Conservation (phyloP, 495 filamentous ascomycete genomes). For the Parathielavia hyrcaniae region DNA sequence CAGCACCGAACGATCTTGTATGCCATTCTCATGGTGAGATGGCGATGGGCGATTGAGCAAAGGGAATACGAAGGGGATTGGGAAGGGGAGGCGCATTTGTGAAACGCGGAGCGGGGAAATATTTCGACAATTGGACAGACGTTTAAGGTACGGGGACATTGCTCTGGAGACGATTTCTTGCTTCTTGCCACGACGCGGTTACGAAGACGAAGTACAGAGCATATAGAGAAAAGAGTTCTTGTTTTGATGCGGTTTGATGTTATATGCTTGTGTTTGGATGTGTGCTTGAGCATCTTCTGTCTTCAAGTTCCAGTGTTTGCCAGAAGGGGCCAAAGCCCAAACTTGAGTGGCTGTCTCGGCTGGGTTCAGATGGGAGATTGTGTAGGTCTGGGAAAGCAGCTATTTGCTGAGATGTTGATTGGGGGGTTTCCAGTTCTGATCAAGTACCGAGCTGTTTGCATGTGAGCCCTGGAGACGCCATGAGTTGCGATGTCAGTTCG, state of each 20-base stretch:
- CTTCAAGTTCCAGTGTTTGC: neutral
- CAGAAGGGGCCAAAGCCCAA: neutral
- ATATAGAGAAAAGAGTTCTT: conserved; percentile 8
- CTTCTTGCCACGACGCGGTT: neutral
- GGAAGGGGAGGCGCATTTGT: neutral
- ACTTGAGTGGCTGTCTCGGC: neutral
- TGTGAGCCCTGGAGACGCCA: no score
- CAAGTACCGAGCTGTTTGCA: no score
- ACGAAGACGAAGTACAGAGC: conserved; percentile 6
- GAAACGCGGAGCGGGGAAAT: neutral
- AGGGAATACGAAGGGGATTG: no score
- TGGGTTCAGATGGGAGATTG: no score
- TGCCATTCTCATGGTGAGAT: neutral
- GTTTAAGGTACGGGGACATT: no score
- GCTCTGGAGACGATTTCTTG: no score
- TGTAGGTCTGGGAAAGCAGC: no score
- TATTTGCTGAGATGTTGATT: no score
- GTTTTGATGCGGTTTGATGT: neutral
- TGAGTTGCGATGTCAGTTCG: no score
- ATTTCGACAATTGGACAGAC: neutral
- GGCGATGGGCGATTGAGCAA: neutral
- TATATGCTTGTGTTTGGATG: neutral
- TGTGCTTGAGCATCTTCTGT: neutral
- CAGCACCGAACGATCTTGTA: conserved; percentile 1
- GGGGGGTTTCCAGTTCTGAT: no score